Evolutionary conservation across 1,284 basidiomycete genomes (phyloP), one percentile per base, ranked within the genome.

Genomic region (Lentinula novae-zelandiae): DNA sequence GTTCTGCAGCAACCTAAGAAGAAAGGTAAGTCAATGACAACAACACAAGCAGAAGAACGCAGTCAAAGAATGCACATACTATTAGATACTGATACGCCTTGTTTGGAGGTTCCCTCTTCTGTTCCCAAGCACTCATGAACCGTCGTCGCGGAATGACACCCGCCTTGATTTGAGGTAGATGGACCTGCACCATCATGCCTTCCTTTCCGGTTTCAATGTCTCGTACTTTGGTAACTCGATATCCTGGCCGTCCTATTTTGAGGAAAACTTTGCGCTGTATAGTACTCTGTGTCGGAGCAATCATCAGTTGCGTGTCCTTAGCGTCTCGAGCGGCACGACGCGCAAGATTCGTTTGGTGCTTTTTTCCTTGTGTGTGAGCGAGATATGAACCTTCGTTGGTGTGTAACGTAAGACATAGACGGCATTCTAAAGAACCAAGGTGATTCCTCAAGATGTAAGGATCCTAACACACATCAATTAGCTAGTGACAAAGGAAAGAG

Each of bases 371-470:
- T 0, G 97, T 99, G 69, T 99, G 97, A 0, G 97, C 96, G 53
- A 99, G 90, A 74, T 99, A 99, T 20, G 95, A 98, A 31, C 97
- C 97, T 78, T 99, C 97, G 72, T 99, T 99, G 27, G 97, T 98
- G 77, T 99, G 97, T 5, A 99, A 84, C 0, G 97, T 99, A 42
- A 99, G 79, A 74, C 97, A 99, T 42, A 99, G 85, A 68, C 96
- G 92, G 78, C 97, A 99, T 84, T 99, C 97, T 58, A 99, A 85
- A 8, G 95, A 97, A 49, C 97, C 90, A 61, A 99, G 84, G 74
- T 99, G 97, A 75, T 98, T 99, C 73, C 95, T 93, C 53, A 99
- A 87, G 70, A 99, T 98, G 75, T 99, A 99, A 4, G 97, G 97
- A 76, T 99, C 97, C 92, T 96, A 38, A 57, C 34, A 67, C 31